A percentile compares a stretch with the other conserved stretches of the same genome.
These are phyloP conservation scores for Penicillium desertorum DNA, from an alignment of 495 filamentous ascomycete species.

Conservation along the genomic window DNA sequence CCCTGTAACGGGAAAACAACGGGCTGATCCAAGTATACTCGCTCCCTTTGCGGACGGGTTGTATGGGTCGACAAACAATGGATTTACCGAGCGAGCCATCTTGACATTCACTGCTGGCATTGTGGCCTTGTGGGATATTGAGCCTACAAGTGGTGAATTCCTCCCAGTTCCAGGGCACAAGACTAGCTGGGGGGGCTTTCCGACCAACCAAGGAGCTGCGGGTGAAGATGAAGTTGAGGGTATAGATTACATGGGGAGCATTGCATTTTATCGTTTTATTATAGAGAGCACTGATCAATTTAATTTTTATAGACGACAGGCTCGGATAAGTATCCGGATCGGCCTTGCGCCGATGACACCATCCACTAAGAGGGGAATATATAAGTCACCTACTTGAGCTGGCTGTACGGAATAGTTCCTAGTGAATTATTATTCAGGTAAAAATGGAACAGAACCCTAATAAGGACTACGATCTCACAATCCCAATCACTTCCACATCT, in stretches of 20 bases:
- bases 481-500: constrained; percentile 44
- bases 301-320: background rate
- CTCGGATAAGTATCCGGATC: constrained; percentile 29
- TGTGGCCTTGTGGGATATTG: constrained; percentile 53
- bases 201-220: constrained; percentile 38
- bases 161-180: constrained; percentile 36
- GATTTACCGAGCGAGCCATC: constrained; percentile 51
- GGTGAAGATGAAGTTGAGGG: constrained; percentile 36
- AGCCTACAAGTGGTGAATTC: constrained; percentile 34
- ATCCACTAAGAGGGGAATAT: constrained; percentile 28
- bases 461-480: constrained; percentile 55
- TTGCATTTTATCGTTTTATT: background rate
- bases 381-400: constrained; percentile 6
- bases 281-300: background rate
- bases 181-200: constrained; percentile 39
- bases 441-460: constrained; percentile 17
- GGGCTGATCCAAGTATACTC: constrained; percentile 31
- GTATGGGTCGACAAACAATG: constrained; percentile 47
- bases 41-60: constrained; percentile 49
- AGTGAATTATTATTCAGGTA: background rate
- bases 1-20: constrained; percentile 31
- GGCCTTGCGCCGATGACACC: constrained; percentile 29
- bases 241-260: constrained; percentile 16
- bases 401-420: background rate
- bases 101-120: constrained; percentile 50